A percentile compares a stretch with the other conserved stretches of the same genome.
Conservation (phyloP, 2,329 filamentous ascomycete species). For the Neonectria neomacrospora region DNA sequence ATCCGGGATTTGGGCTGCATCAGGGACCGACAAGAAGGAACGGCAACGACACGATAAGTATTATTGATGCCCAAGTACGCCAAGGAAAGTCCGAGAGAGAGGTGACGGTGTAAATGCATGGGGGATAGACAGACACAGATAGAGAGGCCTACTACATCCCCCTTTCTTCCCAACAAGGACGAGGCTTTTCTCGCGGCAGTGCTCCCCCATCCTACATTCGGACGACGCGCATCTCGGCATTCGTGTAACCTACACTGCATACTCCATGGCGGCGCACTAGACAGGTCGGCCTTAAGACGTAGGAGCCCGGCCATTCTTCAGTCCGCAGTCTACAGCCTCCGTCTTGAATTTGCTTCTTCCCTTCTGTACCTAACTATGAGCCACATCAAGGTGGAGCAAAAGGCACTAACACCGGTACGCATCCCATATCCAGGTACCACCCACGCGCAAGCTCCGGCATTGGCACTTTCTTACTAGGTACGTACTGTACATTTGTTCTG, state of each 20-base stretch:
- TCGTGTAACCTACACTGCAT: background rate
- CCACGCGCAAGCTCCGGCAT: background rate
- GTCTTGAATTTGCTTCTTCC: conserved; percentile 4
- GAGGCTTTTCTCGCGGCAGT: background rate
- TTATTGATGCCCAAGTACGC: background rate
- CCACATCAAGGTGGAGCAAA: conserved; percentile 1
- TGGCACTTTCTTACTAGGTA: background rate
- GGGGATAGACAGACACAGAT: too few species aligned
- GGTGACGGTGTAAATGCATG: too few species aligned
- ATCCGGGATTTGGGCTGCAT: background rate
- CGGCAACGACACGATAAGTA: too few species aligned
- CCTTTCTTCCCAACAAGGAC: background rate
- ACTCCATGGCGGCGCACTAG: background rate
- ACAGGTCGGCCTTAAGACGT: background rate
- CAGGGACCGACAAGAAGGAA: background rate
- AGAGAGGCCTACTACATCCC: too few species aligned
- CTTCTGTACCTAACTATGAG: background rate
- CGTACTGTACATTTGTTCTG: too few species aligned
- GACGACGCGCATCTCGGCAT: background rate
- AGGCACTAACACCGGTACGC: background rate
- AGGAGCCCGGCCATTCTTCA: background rate
- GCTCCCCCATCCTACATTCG: background rate
- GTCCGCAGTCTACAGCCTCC: too few species aligned
- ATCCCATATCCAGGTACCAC: background rate
- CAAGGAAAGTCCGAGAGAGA: too few species aligned